Percentiles rank a stretch among this genome's conserved stretches.
These are phyloP conservation scores for Monilinia fructicola DNA, from an alignment of 2,329 filamentous ascomycete genomes.

Conservation along the genomic window DNA sequence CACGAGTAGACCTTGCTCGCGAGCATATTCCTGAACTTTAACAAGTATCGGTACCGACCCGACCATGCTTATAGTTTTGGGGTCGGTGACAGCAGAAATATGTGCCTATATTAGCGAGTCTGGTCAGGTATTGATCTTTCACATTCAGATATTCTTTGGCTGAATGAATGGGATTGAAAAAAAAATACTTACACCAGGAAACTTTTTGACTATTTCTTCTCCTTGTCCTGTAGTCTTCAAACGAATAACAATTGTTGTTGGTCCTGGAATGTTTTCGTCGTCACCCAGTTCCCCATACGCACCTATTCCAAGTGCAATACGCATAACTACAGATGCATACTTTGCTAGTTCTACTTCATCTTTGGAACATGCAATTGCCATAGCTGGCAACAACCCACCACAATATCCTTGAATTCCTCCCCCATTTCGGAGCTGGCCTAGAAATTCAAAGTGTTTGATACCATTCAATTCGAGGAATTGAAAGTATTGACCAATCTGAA, in stretches of 20 bases:
- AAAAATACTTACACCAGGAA: slow-evolving; percentile 19
- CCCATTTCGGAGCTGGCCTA: slow-evolving; percentile 10
- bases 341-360: slow-evolving; percentile 24
- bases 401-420: slow-evolving; percentile 29
- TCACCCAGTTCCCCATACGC: slow-evolving; percentile 26
- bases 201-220: slow-evolving; percentile 18
- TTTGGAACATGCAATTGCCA: slow-evolving; percentile 21
- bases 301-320: slow-evolving; percentile 24
- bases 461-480: slow-evolving; percentile 23
- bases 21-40: slow-evolving; percentile 18
- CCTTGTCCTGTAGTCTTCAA: slow-evolving; percentile 24
- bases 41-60: slow-evolving; percentile 10
- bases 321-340: slow-evolving; percentile 17
- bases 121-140: not conserved
- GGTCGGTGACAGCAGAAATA: slow-evolving; percentile 23
- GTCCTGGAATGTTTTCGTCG: slow-evolving; percentile 15
- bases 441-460: slow-evolving; percentile 21
- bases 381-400: slow-evolving; percentile 24
- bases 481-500: slow-evolving; percentile 24
- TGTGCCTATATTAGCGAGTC: not conserved
- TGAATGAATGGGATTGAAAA: not conserved
- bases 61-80: slow-evolving; percentile 23
- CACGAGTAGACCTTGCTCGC: slow-evolving; percentile 14
- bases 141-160: accelerated
- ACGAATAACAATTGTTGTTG: slow-evolving; percentile 21